Evolutionary conservation across 768 basidiomycete species (phyloP).

Genomic region (Tricholoma sp.): DNA sequence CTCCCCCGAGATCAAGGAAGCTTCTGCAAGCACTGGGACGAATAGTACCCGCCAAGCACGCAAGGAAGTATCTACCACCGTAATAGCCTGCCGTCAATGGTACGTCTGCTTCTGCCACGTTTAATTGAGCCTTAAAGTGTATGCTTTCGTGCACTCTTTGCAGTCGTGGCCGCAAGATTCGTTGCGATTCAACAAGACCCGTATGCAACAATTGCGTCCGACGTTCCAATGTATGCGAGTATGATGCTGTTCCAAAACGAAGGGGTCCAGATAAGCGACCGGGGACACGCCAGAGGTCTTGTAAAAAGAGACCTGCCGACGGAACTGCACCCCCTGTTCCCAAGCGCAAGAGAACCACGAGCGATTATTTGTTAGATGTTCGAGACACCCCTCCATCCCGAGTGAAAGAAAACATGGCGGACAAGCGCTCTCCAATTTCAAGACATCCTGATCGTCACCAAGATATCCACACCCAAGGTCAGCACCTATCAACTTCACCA

Average conservation of each 20-base stretch:
- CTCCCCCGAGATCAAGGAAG: slow-evolving; percentile 29
- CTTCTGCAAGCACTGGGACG: slow-evolving; percentile 24
- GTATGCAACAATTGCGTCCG: slow-evolving; percentile 79
- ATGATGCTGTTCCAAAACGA: slow-evolving; percentile 76
- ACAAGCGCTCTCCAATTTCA: slow-evolving; percentile 19
- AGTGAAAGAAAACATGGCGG: slow-evolving; percentile 36
- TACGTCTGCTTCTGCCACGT: slow-evolving; percentile 36
- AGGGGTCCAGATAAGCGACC: slow-evolving; percentile 85
- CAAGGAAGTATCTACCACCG: slow-evolving; percentile 60
- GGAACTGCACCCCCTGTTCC: slow-evolving; percentile 43
- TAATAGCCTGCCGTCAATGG: slow-evolving; percentile 86
- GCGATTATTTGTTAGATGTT: slow-evolving; percentile 24
- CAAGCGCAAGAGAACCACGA: slow-evolving; percentile 46
- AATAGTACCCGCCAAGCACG: slow-evolving; percentile 34
- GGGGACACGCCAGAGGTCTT: slow-evolving; percentile 76
- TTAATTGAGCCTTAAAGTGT: slow-evolving; percentile 37
- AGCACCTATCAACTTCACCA: slow-evolving; percentile 12
- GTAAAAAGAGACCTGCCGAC: slow-evolving; percentile 73
- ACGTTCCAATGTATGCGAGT: slow-evolving; percentile 72
- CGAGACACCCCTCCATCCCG: slow-evolving; percentile 26
- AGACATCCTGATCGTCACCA: slow-evolving; percentile 20
- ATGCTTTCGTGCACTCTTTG: slow-evolving; percentile 21
- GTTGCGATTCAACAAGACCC: slow-evolving; percentile 80
- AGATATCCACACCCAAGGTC: slow-evolving; percentile 12
- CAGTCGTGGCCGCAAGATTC: slow-evolving; percentile 82